phyloP scores from a whole-genome alignment of 169 alveolate genomes.

The Cryptosporidium baileyi region DNA sequence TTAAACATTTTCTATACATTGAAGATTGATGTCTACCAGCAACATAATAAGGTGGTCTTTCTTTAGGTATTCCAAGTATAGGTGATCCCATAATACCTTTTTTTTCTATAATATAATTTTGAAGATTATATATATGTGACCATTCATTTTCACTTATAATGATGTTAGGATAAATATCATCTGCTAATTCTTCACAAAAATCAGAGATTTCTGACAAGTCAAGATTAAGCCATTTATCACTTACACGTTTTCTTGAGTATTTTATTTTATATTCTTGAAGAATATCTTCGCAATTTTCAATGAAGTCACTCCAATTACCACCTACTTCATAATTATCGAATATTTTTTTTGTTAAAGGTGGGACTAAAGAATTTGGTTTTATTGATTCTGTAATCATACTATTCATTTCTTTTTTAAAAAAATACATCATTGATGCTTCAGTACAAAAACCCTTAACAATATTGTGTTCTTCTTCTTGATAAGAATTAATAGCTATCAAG shows the following conservation, averaged over 20 bases:
- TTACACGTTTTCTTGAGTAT: neutral
- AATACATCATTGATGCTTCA: constrained; percentile 41
- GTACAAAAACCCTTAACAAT: constrained; percentile 59
- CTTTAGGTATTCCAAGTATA: constrained; percentile 37
- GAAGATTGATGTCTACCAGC: constrained; percentile 67
- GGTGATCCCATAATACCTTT: constrained; percentile 40
- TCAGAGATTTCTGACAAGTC: constrained; percentile 45
- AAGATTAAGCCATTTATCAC: constrained; percentile 17
- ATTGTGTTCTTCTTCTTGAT: constrained; percentile 41
- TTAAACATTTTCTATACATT: constrained; percentile 62
- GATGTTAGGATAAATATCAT: constrained; percentile 56
- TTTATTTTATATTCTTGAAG: neutral
- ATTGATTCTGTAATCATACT: constrained; percentile 47
- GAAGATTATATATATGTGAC: constrained; percentile 23
- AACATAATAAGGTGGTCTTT: constrained; percentile 44
- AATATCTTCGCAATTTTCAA: constrained; percentile 52
- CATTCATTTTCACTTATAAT: constrained; percentile 20
- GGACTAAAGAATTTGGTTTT: constrained; percentile 48
- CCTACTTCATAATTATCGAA: constrained; percentile 42
- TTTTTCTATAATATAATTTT: constrained; percentile 35
- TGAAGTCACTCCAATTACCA: constrained; percentile 62
- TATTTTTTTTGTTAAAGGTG: constrained; percentile 12
- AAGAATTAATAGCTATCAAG: constrained; percentile 35
- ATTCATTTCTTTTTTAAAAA: constrained; percentile 42
- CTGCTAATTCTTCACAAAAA: constrained; percentile 63